Evolutionary conservation across 2,329 filamentous ascomycete genomes (phyloP), one percentile per base, ranked within the genome.

Genomic region (Calonectria ilicicola): DNA sequence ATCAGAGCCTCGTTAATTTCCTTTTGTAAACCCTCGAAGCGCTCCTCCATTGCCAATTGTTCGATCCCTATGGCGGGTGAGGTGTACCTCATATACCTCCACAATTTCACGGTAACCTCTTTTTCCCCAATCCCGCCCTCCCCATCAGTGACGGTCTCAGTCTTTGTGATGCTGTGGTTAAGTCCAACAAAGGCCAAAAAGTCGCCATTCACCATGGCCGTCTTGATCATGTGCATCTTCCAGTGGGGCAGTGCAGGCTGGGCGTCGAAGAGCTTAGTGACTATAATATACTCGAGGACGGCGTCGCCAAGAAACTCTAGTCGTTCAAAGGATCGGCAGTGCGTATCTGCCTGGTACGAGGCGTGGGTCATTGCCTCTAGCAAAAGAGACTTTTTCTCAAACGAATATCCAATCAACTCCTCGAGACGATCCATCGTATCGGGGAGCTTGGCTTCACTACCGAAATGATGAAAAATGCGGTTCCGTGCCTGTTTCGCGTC

Each of bases 301-400:
- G 95, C 91, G 77, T 98, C 96, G 1, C 96, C 96, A 0, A 98
- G 85, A 78, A 97, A 98, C 80, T 98, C 96, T 1, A 98, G 89
- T 0, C 95, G 90, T 76, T 98, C 94, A 15, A 91, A 88, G 0
- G 85, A 84, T 56, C 80, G 77, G 17, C 75, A 73, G 2, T 74
- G 70, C 26, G 84, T 87, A 2, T 86, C 86, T 5, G 88, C 85
- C 19, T 84, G 83, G 35, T 86, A 86, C 0, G 94, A 96, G 0
- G 91, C 86, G 80, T 98, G 96, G 0, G 95, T 98, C 63, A 96
- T 86, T 2, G 96, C 94, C 84, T 98, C 94, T 0, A 93, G 80
- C 1, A 98, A 87, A 0, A 98, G 85, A 0, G 87, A 80, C 74
- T 92, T 91, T 76, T 94, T 92, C 1, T 75, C 83, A 82, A 98